Conservation (phyloP, 805 yeast genomes). For the Starmerella scarabaei region DNA sequence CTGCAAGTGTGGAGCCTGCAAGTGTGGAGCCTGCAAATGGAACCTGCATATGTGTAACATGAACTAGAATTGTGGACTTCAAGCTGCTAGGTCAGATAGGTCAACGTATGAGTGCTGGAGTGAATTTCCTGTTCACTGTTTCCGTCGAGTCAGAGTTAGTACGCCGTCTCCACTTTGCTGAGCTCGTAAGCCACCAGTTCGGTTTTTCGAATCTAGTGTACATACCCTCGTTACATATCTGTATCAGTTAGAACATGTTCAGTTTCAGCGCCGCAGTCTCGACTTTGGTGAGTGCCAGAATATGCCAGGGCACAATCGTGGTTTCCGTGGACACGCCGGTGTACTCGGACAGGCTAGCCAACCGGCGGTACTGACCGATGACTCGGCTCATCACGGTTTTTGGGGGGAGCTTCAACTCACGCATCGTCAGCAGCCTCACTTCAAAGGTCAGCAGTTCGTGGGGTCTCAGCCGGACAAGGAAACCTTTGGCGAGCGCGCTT, state of each 20-base stretch:
- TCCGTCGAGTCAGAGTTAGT: no score
- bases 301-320: constrained; percentile 31
- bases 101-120: no score
- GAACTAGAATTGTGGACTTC: no score
- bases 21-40: no score
- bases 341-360: constrained; percentile 27
- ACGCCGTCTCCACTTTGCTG: no score
- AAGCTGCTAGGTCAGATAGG: no score
- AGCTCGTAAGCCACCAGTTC: no score
- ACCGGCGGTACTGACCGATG: constrained; percentile 28
- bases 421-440: constrained; percentile 8
- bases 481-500: constrained; percentile 15
- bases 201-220: no score
- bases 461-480: constrained; percentile 14
- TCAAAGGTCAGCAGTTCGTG: constrained; percentile 10
- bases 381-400: constrained; percentile 24
- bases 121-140: no score
- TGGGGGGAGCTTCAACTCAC: constrained; percentile 7
- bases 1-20: no score
- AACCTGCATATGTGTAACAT: no score
- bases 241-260: constrained; percentile 5
- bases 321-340: constrained; percentile 26
- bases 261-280: constrained; percentile 13
- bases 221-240: not conserved
- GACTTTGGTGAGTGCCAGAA: constrained; percentile 18